Base-by-base conservation (phyloP, 805 yeast species). In the Kuraishia hungarica region DNA sequence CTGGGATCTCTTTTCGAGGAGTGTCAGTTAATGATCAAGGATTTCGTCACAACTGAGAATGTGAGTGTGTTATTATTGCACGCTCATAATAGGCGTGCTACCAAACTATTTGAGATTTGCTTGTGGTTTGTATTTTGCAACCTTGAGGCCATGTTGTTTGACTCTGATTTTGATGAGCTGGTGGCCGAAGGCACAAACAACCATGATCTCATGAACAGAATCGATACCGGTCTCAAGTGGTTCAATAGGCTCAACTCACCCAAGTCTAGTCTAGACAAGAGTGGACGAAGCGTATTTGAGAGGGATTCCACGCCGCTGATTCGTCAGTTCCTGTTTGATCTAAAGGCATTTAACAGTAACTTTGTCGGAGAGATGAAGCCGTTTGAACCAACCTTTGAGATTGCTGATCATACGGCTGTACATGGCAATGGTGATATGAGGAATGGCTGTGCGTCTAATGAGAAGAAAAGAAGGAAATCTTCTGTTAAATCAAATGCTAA, bases 111-210 rank as follows among this genome's bases (percentile, higher is more conserved):
- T 57, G 74, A 76, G 52, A 78, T 81, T 54, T 81, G 96, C 63
- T 70, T 84, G 24, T 84, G 89, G 84, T 87, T 79, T 60, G 73
- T 89, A 13, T 82, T 79, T 59, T 76, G 80, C 59, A 89, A 89
- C 64, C 69, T 87, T 55, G 90, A 84, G 29, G 63, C 81, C 2
- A 62, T 88, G 17, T 69, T 90, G 39, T 78, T 82, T 54, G 84
- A 83, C 49, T 24, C 39, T 22, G 68, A 69, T 1, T 72, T 74
- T 54, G 57, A 66, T 1, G 68, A 70, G 8, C 56, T 74, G 35
- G 58, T 77, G 1, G 63, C 64, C 10, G 65, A 67, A 2, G 19
- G 28, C 35, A 39, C 29, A n/a, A 39, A 35, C 23, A 56, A 59
- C 51, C 48, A 54, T 8, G 57, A 57, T 2, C 47, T 63, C 22